phyloP scores from a whole-genome alignment of 2,329 filamentous ascomycete genomes.

The Ascochyta clinopodiicola region DNA sequence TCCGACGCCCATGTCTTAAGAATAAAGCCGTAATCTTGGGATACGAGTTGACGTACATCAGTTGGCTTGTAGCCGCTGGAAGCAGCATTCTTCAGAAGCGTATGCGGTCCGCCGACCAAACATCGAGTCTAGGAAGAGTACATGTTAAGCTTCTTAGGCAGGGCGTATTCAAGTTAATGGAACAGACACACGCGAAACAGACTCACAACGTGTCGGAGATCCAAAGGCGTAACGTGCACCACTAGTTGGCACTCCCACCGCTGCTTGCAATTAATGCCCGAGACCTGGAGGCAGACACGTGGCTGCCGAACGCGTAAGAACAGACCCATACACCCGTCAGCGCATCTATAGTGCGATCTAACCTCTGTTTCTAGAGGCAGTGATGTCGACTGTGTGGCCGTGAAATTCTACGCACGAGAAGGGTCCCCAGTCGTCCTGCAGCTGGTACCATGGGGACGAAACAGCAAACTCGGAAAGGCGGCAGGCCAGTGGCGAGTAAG shows the following conservation, averaged over 20 bases:
- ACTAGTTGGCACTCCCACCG: not conserved
- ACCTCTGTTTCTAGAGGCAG: not conserved
- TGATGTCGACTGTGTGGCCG: not conserved
- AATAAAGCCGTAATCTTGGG: conserved; percentile 7
- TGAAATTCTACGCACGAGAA: no score
- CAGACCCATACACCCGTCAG: not conserved
- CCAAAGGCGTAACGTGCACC: not conserved
- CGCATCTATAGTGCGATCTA: not conserved
- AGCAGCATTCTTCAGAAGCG: no score
- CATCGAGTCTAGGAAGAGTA: no score
- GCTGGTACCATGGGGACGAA: not conserved
- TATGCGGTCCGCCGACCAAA: no score
- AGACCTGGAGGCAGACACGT: not conserved
- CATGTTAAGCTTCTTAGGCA: no score
- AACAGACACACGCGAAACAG: no score
- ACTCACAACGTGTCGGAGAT: no score
- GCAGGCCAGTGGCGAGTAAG: not conserved
- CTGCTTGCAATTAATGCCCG: not conserved
- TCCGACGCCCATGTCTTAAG: conserved; percentile 9
- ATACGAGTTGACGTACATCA: not conserved
- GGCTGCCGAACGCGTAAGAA: not conserved
- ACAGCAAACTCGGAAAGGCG: not conserved
- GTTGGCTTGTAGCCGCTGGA: not conserved
- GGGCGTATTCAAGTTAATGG: no score
- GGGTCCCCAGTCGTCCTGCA: not conserved